Percentiles rank a stretch among this genome's conserved stretches.
Conservation (phyloP, 495 filamentous ascomycete species). For the Tuber calosporum region DNA sequence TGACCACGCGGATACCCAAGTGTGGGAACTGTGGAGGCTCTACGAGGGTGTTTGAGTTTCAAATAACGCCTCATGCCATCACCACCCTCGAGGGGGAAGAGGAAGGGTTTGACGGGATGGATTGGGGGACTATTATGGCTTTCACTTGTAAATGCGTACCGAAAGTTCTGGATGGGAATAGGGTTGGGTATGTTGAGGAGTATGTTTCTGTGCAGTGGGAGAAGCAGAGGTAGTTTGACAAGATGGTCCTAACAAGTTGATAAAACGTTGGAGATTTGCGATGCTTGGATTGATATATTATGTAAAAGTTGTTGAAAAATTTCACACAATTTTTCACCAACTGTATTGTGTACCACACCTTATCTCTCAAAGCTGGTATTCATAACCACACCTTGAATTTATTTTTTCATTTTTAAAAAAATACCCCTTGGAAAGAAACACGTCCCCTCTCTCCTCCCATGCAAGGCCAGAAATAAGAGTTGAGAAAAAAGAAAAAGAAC, state of each 20-base stretch:
- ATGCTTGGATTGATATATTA: neutral
- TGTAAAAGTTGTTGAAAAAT: neutral
- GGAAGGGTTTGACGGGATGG: conserved; percentile 79
- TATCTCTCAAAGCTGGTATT: neutral
- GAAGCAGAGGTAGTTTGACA: conserved; percentile 48
- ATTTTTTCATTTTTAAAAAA: no score
- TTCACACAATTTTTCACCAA: neutral
- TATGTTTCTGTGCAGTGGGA: conserved; percentile 99
- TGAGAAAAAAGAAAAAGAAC: conserved; percentile 27
- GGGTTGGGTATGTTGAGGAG: conserved; percentile 74
- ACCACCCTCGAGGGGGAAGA: conserved; percentile 77
- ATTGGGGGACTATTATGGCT: conserved; percentile 95
- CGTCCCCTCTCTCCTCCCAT: neutral
- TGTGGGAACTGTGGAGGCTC: conserved; percentile 63
- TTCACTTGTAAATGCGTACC: conserved; percentile 70
- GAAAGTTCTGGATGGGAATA: conserved; percentile 45
- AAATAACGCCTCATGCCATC: conserved; percentile 86
- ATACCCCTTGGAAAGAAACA: neutral
- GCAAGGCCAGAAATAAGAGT: neutral
- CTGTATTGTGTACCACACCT: neutral
- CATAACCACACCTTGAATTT: neutral
- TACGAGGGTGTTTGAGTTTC: conserved; percentile 77
- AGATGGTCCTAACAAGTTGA: conserved; percentile 4
- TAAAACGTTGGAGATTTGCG: neutral
- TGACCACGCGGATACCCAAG: conserved; percentile 54